Evolutionary conservation across 2,329 filamentous ascomycete genomes (phyloP), one percentile per base, ranked within the genome.

Genomic region (Alternaria sp.): DNA sequence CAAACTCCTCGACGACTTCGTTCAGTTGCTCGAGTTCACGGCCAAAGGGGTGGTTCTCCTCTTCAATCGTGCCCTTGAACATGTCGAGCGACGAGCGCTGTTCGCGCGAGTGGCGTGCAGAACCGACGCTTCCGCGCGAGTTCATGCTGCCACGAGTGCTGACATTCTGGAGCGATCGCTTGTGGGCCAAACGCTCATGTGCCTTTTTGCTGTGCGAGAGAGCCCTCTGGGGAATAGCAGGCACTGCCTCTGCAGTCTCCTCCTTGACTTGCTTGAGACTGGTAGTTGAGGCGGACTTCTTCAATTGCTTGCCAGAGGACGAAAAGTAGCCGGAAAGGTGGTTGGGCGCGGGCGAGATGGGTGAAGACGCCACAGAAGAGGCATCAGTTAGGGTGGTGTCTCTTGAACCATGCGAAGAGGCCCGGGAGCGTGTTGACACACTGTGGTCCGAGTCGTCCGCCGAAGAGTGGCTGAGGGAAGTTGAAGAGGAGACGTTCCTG

Each of bases 1-100:
- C 89, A 71, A 93, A 95, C 80, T 97, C 94, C 81, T 98, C 96
- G 0, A 91, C 95, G 15, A 97, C 87, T 81, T 98, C 96, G 57
- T 93, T 93, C 23, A 98, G 92, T 81, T 98, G 91, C 60, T 93
- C 93, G 57, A 98, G 84, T 81, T 99, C 96, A 54, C 91, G 90
- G 57, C 93, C 93, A 74, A 98, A 98, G 0, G 95, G 95, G 78
- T 96, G 88, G 49, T 81, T 36, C 80, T 86, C 67, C 76, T 78
- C 73, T 61, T 67, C 74, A 69, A 71, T 72, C 61, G 74, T 69
- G 60, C 63, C 61, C 19, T 58, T 66, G 76, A 85, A 81, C 75
- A 83, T 80, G 67, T 85, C 81, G 51, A 79, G 40, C 10, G 80
- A 81, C 30, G 75, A 65, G 78, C 85, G 81, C 84, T 88, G 61